These are phyloP conservation scores for Penicillium verrucosum DNA, from an alignment of 2,329 filamentous ascomycete species.

Conservation along the genomic window DNA sequence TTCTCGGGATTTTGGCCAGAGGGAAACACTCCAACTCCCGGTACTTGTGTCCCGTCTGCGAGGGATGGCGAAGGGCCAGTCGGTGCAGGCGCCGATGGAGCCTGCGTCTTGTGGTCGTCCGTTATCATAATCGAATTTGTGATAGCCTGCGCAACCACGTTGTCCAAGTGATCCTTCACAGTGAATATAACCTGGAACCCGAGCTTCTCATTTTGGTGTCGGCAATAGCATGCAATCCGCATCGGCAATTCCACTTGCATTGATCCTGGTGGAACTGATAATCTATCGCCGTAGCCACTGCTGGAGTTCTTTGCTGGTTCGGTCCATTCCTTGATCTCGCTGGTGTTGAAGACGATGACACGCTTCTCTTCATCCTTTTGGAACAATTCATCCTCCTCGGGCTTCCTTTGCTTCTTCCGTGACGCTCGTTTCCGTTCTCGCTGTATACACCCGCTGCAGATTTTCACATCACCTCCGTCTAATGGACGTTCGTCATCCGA, in stretches of 20 bases:
- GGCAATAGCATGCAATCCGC: constrained; percentile 95
- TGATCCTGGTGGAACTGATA: constrained; percentile 51
- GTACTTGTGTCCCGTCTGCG: constrained; percentile 40
- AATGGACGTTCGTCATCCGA: constrained; percentile 67
- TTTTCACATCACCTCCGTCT: constrained; percentile 90
- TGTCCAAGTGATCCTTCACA: constrained; percentile 74
- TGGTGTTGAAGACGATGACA: constrained; percentile 87
- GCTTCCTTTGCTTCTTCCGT: constrained; percentile 88
- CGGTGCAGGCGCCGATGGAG: constrained; percentile 40
- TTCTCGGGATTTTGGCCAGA: constrained; percentile 32
- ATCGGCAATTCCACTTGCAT: constrained; percentile 83
- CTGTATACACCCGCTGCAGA: constrained; percentile 86
- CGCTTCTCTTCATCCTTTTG: constrained; percentile 73
- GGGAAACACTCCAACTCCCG: constrained; percentile 45
- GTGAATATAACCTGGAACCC: constrained; percentile 95
- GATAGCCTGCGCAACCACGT: constrained; percentile 77
- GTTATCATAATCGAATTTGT: constrained; percentile 93
- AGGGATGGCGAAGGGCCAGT: constrained; percentile 35
- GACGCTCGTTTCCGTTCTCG: constrained; percentile 87
- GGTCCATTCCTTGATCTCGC: constrained; percentile 81
- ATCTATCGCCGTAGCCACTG: constrained; percentile 41
- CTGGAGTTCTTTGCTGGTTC: constrained; percentile 56
- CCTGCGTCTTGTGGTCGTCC: constrained; percentile 91
- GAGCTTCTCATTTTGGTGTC: constrained; percentile 88
- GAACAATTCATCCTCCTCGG: constrained; percentile 88